Evolutionary conservation across 2,329 filamentous ascomycete species (phyloP).

Genomic region (Parascedosporium putredinis): DNA sequence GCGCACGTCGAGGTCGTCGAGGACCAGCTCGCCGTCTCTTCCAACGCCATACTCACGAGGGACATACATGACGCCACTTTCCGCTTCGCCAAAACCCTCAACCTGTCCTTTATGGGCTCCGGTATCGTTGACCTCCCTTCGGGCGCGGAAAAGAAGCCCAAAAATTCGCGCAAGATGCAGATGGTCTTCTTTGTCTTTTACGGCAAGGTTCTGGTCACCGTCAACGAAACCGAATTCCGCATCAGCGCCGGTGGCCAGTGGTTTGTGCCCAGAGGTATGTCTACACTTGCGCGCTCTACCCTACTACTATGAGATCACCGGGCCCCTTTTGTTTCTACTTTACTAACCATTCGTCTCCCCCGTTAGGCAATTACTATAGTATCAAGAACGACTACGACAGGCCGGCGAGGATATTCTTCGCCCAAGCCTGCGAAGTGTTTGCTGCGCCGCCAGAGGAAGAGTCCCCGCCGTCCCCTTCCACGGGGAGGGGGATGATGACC

Average conservation of each 20-base stretch:
- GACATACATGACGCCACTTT: slow-evolving; percentile 61
- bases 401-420: slow-evolving; percentile 77
- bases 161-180: slow-evolving; percentile 93
- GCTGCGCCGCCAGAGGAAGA: slow-evolving; percentile 15
- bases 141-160: slow-evolving; percentile 72
- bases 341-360: too few relatives aligned
- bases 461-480: too few relatives aligned
- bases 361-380: slow-evolving; percentile 79
- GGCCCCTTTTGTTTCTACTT: too few relatives aligned
- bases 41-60: slow-evolving; percentile 43
- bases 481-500: too few relatives aligned
- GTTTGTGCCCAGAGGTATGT: slow-evolving; percentile 88
- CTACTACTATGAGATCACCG: too few relatives aligned
- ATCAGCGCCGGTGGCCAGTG: slow-evolving; percentile 83
- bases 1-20: slow-evolving; percentile 44
- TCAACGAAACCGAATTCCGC: slow-evolving; percentile 66
- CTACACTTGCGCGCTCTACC: slow-evolving; percentile 8
- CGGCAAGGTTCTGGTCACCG: slow-evolving; percentile 70
- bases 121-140: slow-evolving; percentile 84
- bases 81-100: slow-evolving; percentile 80
- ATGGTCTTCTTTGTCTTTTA: slow-evolving; percentile 89
- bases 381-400: slow-evolving; percentile 70
- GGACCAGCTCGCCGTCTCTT: slow-evolving; percentile 46
- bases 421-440: slow-evolving; percentile 64
- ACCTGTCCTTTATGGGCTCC: slow-evolving; percentile 74